These are phyloP conservation scores for Lyophyllum decastes DNA, from an alignment of 768 basidiomycete species.

Conservation along the genomic window DNA sequence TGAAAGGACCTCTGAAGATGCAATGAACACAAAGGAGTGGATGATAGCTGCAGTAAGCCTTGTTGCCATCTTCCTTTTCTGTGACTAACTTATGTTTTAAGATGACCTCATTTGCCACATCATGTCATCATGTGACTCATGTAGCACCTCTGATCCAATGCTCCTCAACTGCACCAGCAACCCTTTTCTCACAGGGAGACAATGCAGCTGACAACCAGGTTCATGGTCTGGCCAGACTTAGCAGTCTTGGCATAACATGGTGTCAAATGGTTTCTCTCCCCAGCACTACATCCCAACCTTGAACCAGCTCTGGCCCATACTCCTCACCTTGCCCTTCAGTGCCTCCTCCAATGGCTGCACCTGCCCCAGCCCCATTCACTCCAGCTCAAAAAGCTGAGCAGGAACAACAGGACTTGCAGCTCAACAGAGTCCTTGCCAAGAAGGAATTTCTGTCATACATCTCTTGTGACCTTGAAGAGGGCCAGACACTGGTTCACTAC, in stretches of 20 bases:
- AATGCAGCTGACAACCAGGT: not conserved
- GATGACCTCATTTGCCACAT: not conserved
- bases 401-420: not conserved
- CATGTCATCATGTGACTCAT: not conserved
- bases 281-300: not conserved
- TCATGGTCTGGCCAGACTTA: not conserved
- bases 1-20: constrained; percentile 9
- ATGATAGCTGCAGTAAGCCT: constrained; percentile 21
- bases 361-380: not conserved
- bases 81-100: not conserved
- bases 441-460: not conserved
- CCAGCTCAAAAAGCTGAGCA: not conserved
- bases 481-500: not conserved
- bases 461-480: not conserved
- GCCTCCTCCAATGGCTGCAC: not conserved
- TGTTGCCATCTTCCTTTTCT: not conserved
- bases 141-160: not conserved
- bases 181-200: not conserved
- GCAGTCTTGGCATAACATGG: not conserved
- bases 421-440: not conserved
- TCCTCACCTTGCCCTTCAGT: not conserved
- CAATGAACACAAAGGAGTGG: constrained; percentile 10
- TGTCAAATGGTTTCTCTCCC: not conserved
- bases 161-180: not conserved
- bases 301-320: not conserved